Base-by-base conservation (phyloP, 495 filamentous ascomycete species). In the Rhizodiscina lignyota region DNA sequence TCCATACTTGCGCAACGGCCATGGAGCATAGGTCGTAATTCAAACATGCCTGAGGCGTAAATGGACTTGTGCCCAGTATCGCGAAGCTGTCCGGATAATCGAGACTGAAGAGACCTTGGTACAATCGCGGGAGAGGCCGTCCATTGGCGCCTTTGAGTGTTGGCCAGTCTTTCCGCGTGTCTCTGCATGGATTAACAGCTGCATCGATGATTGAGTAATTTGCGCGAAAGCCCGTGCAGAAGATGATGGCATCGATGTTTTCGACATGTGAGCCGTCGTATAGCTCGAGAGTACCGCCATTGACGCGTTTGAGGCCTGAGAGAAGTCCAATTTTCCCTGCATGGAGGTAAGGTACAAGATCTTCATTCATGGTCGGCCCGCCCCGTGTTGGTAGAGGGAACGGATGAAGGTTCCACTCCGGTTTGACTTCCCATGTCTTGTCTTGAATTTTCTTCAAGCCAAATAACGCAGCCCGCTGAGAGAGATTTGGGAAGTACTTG, bases 1-100 rank as follows among this genome's bases (percentile, higher is more conserved):
- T 44, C 41, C 41, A 44, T 8, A 44, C 21, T 26, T 44, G 41
- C 10, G 41, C 38, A n/a, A 44, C 17, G 4, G 41, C 41, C 31
- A 36, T 35, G 2, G 37, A 35, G 16, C 11, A 19, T 19, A 44
- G 19, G 28, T 44, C 41, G 22, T 38, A 38, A n/a, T 34, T 38
- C 21, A 17, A 15, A 26, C 38, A 43, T n/a, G 20, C 40, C 4
- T 35, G 36, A 36, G 15, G 18, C 19, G 34, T 18, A 31, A 38
- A 29, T 28, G 18, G 16, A 12, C 32, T 22, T 6, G 36, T 19
- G 1, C 40, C 40, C 18, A 43, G 33, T 35, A 43, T 38, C 3
- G 40, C 40, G 8, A 43, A 31, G 13, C 29, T 34, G 4, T 43
- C 36, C 18, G 40, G 40, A 4, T 28, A 20, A 15, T 33, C 18